phyloP scores from a whole-genome alignment of 2,329 filamentous ascomycete species.

The Sporothrix luriei region DNA sequence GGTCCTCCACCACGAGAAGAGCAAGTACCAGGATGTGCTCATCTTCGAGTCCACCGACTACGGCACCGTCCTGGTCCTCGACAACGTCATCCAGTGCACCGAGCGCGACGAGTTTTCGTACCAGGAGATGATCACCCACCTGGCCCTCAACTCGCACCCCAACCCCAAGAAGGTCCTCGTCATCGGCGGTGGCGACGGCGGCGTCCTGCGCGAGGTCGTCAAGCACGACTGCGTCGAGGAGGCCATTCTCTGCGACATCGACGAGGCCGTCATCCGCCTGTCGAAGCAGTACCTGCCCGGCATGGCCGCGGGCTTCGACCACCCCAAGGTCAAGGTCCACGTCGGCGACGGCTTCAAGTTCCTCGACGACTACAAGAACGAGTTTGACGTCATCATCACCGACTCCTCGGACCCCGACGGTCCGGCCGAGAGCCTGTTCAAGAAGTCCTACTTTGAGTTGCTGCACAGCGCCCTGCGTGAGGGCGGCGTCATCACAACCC shows the following conservation, averaged over 20 bases:
- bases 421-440: conserved; percentile 92
- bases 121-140: conserved; percentile 99
- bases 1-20: conserved; percentile 98
- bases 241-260: conserved; percentile 96
- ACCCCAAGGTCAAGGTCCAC: conserved; percentile 91
- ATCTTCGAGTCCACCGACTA: conserved; percentile 98
- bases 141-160: conserved; percentile 98
- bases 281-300: conserved; percentile 96
- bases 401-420: conserved; percentile 97
- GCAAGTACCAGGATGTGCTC: conserved; percentile 97
- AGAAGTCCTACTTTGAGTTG: conserved; percentile 98
- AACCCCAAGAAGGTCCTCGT: conserved; percentile 98
- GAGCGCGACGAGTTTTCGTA: conserved; percentile 99
- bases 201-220: conserved; percentile 96
- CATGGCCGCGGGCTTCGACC: conserved; percentile 90
- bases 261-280: conserved; percentile 97
- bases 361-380: conserved; percentile 92
- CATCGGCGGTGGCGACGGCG: conserved; percentile 95
- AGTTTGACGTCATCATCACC: conserved; percentile 99
- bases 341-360: conserved; percentile 99
- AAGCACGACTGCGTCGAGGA: conserved; percentile 98
- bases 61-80: conserved; percentile 91
- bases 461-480: conserved; percentile 86
- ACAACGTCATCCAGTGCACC: conserved; percentile 99
- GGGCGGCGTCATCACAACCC: conserved; percentile 97